Conservation (phyloP, 257 asterid genomes). For the Solanum paucissectum region DNA sequence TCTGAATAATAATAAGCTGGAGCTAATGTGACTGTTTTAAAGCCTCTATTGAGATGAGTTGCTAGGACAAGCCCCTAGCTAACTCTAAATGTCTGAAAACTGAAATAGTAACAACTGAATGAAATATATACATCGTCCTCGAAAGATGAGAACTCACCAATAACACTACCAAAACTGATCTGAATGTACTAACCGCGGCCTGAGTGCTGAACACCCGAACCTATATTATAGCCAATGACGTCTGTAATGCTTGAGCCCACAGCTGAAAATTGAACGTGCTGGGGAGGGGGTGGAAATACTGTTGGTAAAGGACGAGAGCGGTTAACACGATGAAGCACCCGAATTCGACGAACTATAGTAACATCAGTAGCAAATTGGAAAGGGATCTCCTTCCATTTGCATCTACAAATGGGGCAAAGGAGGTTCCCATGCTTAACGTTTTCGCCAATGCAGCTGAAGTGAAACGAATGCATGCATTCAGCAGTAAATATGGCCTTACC, state of each 20-base stretch:
- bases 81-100: no score
- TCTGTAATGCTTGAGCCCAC: not conserved
- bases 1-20: no score
- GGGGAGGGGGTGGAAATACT: not conserved
- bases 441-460: slow-evolving; percentile 17
- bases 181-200: no score
- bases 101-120: no score
- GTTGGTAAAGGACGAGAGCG: not conserved
- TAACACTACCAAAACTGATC: no score
- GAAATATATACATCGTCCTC: no score
- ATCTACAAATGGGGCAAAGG: slow-evolving; percentile 21
- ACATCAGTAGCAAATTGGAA: not conserved
- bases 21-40: no score
- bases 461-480: slow-evolving; percentile 25
- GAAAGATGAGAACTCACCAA: no score
- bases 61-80: no score
- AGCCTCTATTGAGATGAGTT: no score
- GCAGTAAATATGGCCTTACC: slow-evolving; percentile 22
- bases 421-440: slow-evolving; percentile 18
- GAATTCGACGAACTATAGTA: not conserved
- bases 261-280: not conserved
- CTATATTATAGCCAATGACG: not conserved
- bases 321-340: not conserved
- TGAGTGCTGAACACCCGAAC: no score
- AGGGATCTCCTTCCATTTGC: slow-evolving; percentile 24